phyloP scores from a whole-genome alignment of 768 basidiomycete genomes.

The Lactarius trivialis region DNA sequence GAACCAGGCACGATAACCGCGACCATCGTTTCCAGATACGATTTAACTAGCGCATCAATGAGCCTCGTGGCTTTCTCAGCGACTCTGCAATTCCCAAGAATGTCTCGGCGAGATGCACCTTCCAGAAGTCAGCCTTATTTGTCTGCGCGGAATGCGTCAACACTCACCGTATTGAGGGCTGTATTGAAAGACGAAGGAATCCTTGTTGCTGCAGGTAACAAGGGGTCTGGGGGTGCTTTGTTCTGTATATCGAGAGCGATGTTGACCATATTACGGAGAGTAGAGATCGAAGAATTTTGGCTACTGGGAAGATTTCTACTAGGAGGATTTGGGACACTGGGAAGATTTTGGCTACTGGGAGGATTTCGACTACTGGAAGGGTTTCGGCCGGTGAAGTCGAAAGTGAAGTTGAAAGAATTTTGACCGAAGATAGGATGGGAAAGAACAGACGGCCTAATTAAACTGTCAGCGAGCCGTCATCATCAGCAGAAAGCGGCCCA shows the following conservation, averaged over 20 bases:
- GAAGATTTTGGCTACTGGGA: background rate
- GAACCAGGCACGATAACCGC: background rate
- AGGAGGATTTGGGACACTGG: no score
- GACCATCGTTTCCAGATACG: background rate
- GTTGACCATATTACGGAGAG: slow-evolving; percentile 43
- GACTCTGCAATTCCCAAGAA: slow-evolving; percentile 56
- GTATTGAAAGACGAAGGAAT: slow-evolving; percentile 43
- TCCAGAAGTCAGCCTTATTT: background rate
- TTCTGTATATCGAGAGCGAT: slow-evolving; percentile 46
- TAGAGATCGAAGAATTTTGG: slow-evolving; percentile 10
- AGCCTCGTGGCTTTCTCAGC: slow-evolving; percentile 48
- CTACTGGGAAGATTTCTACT: background rate
- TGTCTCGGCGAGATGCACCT: slow-evolving; percentile 51
- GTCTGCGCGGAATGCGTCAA: background rate
- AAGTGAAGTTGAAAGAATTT: no score
- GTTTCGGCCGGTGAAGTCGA: no score
- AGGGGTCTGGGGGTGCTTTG: slow-evolving; percentile 36
- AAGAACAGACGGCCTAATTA: background rate
- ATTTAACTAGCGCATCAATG: slow-evolving; percentile 32
- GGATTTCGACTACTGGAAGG: background rate
- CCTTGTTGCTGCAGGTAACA: slow-evolving; percentile 26
- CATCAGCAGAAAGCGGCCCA: background rate
- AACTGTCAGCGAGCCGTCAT: background rate
- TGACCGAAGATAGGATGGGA: background rate
- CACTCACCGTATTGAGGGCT: slow-evolving; percentile 46